These are phyloP conservation scores for Gossypium davidsonii DNA, from an alignment of 441 rosid species.

Conservation along the genomic window DNA sequence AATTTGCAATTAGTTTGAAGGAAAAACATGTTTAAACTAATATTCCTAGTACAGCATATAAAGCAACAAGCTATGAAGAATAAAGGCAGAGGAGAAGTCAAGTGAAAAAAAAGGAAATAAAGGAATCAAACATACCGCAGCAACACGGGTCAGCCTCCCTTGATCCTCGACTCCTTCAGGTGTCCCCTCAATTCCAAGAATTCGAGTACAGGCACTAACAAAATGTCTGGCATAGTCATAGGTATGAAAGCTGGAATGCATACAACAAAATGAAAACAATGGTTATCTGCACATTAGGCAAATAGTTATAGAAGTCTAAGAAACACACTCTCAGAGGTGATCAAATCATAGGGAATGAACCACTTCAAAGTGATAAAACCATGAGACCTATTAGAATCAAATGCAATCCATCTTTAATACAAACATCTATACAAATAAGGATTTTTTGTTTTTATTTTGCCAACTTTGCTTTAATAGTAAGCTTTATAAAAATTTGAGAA, in stretches of 20 bases:
- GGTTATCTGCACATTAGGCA: not conserved
- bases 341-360: not conserved
- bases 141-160: conserved; percentile 91
- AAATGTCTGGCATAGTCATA: conserved; percentile 99
- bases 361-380: conserved; percentile 2
- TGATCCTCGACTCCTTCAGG: conserved; percentile 99
- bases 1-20: not conserved
- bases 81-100: conserved; percentile 17
- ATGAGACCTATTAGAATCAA: not conserved
- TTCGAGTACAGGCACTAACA: conserved; percentile 98
- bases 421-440: not conserved
- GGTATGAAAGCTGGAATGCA: conserved; percentile 73
- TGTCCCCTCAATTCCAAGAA: conserved; percentile 97
- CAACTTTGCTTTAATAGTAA: not conserved
- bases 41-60: conserved; percentile 14
- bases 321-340: not conserved
- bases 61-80: conserved; percentile 3
- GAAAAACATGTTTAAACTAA: conserved; percentile 9
- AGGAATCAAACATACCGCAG: conserved; percentile 63
- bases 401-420: not conserved
- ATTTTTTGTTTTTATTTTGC: not conserved
- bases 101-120: conserved; percentile 11
- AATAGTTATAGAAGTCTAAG: not conserved
- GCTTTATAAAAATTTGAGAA: not conserved
- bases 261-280: not conserved